Evolutionary conservation across 2,329 filamentous ascomycete genomes (phyloP).

Genomic region (Cladosporium sp.): DNA sequence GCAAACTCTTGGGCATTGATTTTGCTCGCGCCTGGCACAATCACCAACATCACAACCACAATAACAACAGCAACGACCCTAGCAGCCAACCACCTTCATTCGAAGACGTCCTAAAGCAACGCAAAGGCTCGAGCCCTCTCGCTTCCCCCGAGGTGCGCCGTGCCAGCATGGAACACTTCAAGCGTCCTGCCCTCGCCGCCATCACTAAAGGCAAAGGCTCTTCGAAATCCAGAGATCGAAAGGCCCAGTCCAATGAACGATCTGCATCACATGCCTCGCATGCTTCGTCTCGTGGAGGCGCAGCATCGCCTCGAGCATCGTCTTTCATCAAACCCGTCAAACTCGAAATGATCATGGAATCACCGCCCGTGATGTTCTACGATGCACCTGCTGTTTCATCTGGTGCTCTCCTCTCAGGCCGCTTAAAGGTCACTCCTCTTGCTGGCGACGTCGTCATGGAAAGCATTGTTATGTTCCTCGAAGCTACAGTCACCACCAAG

Average conservation of each 20-base stretch:
- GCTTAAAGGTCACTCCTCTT: slow-evolving; percentile 68
- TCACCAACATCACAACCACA: slow-evolving; percentile 11
- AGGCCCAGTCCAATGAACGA: slow-evolving; percentile 23
- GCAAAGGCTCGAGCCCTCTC: slow-evolving; percentile 17
- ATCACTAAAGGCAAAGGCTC: slow-evolving; percentile 10
- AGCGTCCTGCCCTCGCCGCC: slow-evolving; percentile 24
- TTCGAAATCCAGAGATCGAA: slow-evolving; percentile 12
- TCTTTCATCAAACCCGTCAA: slow-evolving; percentile 40
- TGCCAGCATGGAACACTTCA: slow-evolving; percentile 34
- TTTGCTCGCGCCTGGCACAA: slow-evolving; percentile 17
- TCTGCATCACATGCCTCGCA: slow-evolving; percentile 21
- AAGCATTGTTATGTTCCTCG: slow-evolving; percentile 67
- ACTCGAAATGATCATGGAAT: slow-evolving; percentile 68
- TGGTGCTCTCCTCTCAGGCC: slow-evolving; percentile 80
- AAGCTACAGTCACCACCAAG: slow-evolving; percentile 70
- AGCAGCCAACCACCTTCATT: slow-evolving; percentile 7
- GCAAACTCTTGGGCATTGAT: slow-evolving; percentile 31
- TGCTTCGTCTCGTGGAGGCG: slow-evolving; percentile 15
- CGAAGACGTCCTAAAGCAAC: slow-evolving; percentile 12
- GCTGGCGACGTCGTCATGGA: slow-evolving; percentile 63
- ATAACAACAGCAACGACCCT: slow-evolving; percentile 9
- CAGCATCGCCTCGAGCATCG: slow-evolving; percentile 16
- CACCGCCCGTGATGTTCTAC: slow-evolving; percentile 80
- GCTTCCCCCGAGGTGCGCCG: slow-evolving; percentile 17
- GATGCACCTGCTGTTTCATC: slow-evolving; percentile 70